These are phyloP conservation scores for Pseudopyrenochaeta lycopersici DNA, from an alignment of 2,329 filamentous ascomycete genomes.

Conservation along the genomic window DNA sequence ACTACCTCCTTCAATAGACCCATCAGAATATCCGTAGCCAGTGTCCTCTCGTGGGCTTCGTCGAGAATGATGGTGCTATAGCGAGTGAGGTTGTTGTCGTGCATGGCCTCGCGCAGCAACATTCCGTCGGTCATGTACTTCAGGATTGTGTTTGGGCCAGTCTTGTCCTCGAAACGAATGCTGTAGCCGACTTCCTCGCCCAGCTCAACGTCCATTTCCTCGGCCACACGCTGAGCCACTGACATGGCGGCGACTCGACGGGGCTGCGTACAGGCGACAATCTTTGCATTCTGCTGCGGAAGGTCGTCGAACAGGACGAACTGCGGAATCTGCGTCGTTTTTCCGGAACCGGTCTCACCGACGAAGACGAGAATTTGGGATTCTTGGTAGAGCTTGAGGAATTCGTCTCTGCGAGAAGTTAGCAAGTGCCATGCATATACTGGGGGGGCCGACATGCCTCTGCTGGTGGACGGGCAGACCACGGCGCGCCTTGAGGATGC, in stretches of 20 bases:
- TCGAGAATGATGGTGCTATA: slow-evolving; percentile 99
- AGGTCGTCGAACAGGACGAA: slow-evolving; percentile 98
- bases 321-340: slow-evolving; percentile 98
- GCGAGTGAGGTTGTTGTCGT: slow-evolving; percentile 86
- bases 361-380: slow-evolving; percentile 98
- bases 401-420: slow-evolving; percentile 74
- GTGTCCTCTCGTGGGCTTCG: slow-evolving; percentile 96
- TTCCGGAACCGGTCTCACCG: slow-evolving; percentile 98
- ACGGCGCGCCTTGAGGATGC: slow-evolving; percentile 83
- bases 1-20: slow-evolving; percentile 93
- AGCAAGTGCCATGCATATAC: slow-evolving; percentile 7
- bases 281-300: slow-evolving; percentile 83
- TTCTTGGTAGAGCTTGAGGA: slow-evolving; percentile 89
- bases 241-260: slow-evolving; percentile 98
- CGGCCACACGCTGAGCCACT: slow-evolving; percentile 93
- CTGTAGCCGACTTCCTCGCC: slow-evolving; percentile 96
- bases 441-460: slow-evolving; percentile 62
- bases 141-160: slow-evolving; percentile 85
- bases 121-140: slow-evolving; percentile 99
- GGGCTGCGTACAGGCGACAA: slow-evolving; percentile 96
- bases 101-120: slow-evolving; percentile 91
- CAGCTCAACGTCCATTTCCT: slow-evolving; percentile 91
- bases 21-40: slow-evolving; percentile 94
- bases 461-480: slow-evolving; percentile 93
- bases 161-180: slow-evolving; percentile 96